A percentile compares a stretch with the other conserved stretches of the same genome.
These are phyloP conservation scores for Baorangia bicolor DNA, from an alignment of 768 basidiomycete genomes.

Conservation along the genomic window DNA sequence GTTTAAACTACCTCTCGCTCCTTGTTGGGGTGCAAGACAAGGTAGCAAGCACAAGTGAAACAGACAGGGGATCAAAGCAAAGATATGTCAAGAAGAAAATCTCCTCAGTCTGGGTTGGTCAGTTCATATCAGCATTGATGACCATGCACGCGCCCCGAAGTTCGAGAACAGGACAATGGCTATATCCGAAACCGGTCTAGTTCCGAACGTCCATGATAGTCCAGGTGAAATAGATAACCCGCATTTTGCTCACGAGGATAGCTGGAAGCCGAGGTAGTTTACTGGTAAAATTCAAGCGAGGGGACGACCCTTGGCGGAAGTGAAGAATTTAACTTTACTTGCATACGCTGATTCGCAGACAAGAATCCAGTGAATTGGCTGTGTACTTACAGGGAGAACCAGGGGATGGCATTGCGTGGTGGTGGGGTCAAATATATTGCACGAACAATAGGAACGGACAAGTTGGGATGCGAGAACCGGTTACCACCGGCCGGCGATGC, in stretches of 20 bases:
- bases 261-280: background rate
- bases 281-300: conserved; percentile 11
- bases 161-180: conserved; percentile 30
- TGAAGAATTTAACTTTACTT: conserved; percentile 18
- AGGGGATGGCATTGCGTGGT: background rate
- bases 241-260: conserved; percentile 15
- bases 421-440: conserved; percentile 11
- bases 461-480: conserved; percentile 18
- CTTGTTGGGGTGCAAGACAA: conserved; percentile 40
- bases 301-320: conserved; percentile 14
- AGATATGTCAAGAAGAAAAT: conserved; percentile 19
- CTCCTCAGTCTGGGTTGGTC: conserved; percentile 4
- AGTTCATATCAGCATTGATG: conserved; percentile 22
- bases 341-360: conserved; percentile 5
- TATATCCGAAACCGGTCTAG: conserved; percentile 39
- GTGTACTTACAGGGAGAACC: conserved; percentile 17
- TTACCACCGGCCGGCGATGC: conserved; percentile 10
- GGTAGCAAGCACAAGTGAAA: conserved; percentile 27
- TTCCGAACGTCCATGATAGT: conserved; percentile 22
- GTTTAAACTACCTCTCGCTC: conserved; percentile 15
- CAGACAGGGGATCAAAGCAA: conserved; percentile 13
- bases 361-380: background rate
- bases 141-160: conserved; percentile 15
- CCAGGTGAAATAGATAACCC: conserved; percentile 19
- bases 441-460: conserved; percentile 28